Evolutionary conservation across 2,329 filamentous ascomycete species (phyloP).

Genomic region (Venturia asperata): DNA sequence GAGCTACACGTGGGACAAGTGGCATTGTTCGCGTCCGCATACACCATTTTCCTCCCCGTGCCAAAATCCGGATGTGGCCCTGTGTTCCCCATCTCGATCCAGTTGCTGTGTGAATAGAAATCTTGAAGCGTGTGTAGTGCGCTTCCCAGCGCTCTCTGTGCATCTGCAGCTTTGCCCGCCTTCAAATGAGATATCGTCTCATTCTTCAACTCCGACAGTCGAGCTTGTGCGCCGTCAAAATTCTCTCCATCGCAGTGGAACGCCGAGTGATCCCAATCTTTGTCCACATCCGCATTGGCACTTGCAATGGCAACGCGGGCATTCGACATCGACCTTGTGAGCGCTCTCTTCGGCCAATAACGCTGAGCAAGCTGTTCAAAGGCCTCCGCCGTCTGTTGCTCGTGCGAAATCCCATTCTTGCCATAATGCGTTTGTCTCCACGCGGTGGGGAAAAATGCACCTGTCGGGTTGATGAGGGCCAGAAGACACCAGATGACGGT

Average conservation of each 20-base stretch:
- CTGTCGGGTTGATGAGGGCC: background rate
- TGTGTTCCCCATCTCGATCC: slow-evolving; percentile 11
- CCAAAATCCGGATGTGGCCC: slow-evolving; percentile 11
- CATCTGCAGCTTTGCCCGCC: background rate
- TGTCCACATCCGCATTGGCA: slow-evolving; percentile 9
- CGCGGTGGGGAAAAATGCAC: slow-evolving; percentile 8
- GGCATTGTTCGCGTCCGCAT: background rate
- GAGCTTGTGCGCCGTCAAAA: background rate
- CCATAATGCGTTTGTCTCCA: slow-evolving; percentile 5
- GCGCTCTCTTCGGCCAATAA: background rate
- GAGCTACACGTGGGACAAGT: background rate
- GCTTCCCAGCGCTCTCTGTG: slow-evolving; percentile 8
- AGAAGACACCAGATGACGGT: background rate
- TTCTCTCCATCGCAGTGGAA: slow-evolving; percentile 14
- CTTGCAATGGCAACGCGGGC: background rate
- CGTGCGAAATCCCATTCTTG: slow-evolving; percentile 1
- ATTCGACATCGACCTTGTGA: slow-evolving; percentile 6
- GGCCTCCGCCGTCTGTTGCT: slow-evolving; percentile 3
- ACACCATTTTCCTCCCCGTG: slow-evolving; percentile 5
- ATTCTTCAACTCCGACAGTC: background rate
- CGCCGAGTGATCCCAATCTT: background rate
- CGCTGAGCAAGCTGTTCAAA: slow-evolving; percentile 2
- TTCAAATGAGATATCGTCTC: background rate
- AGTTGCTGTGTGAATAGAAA: slow-evolving; percentile 11
- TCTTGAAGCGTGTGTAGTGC: slow-evolving; percentile 10